phyloP scores from a whole-genome alignment of 2,329 filamentous ascomycete genomes.

The Pyrenochaeta sp. region DNA sequence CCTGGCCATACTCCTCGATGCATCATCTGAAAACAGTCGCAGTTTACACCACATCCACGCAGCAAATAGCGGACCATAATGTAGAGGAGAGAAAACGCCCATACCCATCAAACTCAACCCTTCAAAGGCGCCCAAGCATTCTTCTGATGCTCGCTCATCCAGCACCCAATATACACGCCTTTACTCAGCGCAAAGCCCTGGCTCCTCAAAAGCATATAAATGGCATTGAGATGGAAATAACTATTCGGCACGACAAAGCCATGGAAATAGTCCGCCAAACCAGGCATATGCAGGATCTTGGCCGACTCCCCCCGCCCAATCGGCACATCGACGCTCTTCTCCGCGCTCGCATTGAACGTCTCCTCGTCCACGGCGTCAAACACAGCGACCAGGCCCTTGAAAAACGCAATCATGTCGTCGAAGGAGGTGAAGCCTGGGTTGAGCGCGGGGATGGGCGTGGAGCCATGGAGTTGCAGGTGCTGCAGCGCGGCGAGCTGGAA shows the following conservation, averaged over 20 bases:
- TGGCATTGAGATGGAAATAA: constrained; percentile 33
- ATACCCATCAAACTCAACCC: too few relatives aligned
- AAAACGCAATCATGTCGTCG: constrained; percentile 27
- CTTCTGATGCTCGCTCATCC: constrained; percentile 26
- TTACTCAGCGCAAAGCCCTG: constrained; percentile 29
- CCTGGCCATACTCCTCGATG: too few relatives aligned
- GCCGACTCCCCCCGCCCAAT: constrained; percentile 4
- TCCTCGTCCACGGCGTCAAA: constrained; percentile 24
- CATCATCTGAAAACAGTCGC: too few relatives aligned
- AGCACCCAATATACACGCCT: constrained; percentile 16
- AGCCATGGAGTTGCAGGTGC: constrained; percentile 12
- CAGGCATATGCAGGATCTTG: constrained; percentile 20
- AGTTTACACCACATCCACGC: too few relatives aligned
- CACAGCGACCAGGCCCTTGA: constrained; percentile 18
- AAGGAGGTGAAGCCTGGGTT: constrained; percentile 19
- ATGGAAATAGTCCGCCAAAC: constrained; percentile 19
- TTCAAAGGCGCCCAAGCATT: constrained; percentile 30
- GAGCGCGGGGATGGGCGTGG: constrained; percentile 6
- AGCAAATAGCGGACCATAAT: too few relatives aligned
- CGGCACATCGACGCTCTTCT: constrained; percentile 19
- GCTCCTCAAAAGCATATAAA: constrained; percentile 31
- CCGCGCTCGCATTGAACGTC: constrained; percentile 23
- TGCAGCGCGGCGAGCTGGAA: constrained; percentile 17
- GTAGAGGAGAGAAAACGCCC: too few relatives aligned
- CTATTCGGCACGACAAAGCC: constrained; percentile 27